Conservation (phyloP, 2,329 filamentous ascomycete genomes). For the Thielaviopsis ethacetica region DNA sequence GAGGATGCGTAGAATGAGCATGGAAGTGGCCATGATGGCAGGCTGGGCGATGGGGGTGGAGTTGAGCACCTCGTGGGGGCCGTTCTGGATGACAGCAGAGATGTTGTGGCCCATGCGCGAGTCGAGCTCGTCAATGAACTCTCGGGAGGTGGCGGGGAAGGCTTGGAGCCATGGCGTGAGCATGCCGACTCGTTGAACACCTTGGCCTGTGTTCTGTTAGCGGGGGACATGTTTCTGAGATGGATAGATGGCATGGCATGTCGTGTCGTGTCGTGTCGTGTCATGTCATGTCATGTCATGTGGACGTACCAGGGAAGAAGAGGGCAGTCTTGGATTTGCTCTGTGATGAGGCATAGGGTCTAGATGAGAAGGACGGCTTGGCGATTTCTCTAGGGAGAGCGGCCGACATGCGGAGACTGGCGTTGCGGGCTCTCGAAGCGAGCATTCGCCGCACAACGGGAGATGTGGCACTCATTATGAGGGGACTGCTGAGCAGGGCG, state of each 20-base stretch:
- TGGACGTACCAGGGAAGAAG: conserved; percentile 42
- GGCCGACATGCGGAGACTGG: background rate
- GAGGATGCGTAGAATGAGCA: conserved; percentile 75
- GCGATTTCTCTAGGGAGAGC: conserved; percentile 5
- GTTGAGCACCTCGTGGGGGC: conserved; percentile 62
- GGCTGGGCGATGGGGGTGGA: conserved; percentile 80
- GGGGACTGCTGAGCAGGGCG: background rate
- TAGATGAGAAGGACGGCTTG: conserved; percentile 3
- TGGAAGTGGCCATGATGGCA: conserved; percentile 87
- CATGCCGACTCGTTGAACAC: conserved; percentile 83
- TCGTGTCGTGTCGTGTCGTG: no score
- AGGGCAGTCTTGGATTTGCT: conserved; percentile 32
- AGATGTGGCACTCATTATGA: conserved; percentile 5
- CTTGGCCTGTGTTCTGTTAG: conserved; percentile 66
- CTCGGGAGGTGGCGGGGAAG: conserved; percentile 61
- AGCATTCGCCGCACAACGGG: conserved; percentile 11
- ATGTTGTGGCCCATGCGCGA: conserved; percentile 52
- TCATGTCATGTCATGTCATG: no score
- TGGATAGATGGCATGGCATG: conserved; percentile 9
- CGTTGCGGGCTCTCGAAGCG: conserved; percentile 6
- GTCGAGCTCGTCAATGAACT: conserved; percentile 78
- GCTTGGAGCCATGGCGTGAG: conserved; percentile 68
- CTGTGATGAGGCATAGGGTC: conserved; percentile 5
- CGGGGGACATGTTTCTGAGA: no score
- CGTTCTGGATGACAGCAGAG: conserved; percentile 61